These are phyloP conservation scores for Gossypium sturtianum DNA, from an alignment of 345 rosid species.

Conservation along the genomic window DNA sequence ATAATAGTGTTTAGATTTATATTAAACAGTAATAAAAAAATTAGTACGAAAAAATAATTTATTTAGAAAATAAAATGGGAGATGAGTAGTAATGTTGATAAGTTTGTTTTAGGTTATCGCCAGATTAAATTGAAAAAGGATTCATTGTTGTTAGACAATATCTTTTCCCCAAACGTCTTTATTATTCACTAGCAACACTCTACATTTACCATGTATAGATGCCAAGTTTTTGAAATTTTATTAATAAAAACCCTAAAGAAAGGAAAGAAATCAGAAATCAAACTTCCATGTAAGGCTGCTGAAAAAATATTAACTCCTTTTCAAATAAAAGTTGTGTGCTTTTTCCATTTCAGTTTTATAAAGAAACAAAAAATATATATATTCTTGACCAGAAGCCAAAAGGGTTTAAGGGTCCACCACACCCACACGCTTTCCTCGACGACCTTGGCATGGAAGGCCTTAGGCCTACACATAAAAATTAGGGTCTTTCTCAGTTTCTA, in stretches of 20 bases:
- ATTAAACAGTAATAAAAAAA: no score
- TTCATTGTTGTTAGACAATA: neutral
- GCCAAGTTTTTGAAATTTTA: neutral
- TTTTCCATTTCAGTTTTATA: neutral
- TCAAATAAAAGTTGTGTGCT: neutral
- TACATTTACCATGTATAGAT: neutral
- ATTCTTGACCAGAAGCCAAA: neutral
- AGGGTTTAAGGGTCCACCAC: conserved; percentile 1
- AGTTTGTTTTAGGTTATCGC: neutral
- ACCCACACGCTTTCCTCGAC: neutral
- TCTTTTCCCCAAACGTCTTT: neutral
- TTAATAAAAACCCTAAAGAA: neutral
- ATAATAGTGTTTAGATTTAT: no score
- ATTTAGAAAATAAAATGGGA: neutral
- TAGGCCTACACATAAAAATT: neutral
- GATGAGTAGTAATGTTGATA: neutral
- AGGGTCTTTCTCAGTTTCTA: neutral
- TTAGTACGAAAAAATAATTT: no score
- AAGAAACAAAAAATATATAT: no score
- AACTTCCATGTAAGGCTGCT: neutral
- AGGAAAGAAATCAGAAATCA: neutral
- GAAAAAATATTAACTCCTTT: neutral
- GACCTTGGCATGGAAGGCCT: neutral
- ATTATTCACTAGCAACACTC: neutral
- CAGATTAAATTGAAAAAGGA: neutral